Evolutionary conservation across 352 stramenopile genomes (phyloP).

Genomic region (Globisporangium solare): DNA sequence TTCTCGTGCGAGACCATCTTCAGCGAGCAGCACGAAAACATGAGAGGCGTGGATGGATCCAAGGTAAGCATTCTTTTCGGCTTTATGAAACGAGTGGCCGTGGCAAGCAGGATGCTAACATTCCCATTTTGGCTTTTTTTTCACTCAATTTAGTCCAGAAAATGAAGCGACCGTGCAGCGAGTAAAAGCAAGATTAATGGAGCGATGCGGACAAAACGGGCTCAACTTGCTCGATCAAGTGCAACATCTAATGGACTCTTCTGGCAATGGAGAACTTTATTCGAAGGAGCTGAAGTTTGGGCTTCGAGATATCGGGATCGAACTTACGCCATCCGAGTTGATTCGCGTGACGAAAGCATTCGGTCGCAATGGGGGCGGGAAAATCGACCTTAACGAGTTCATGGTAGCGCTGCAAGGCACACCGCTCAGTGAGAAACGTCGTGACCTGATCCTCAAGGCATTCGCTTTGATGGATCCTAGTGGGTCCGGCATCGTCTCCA

Average conservation of each 20-base stretch:
- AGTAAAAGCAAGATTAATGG: conserved; percentile 30
- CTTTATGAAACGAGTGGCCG: no score
- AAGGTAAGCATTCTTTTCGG: no score
- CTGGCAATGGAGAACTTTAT: conserved; percentile 35
- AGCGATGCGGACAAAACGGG: conserved; percentile 29
- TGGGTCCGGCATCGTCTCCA: conserved; percentile 27
- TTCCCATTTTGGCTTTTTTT: no score
- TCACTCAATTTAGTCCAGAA: neutral
- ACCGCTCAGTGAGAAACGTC: conserved; percentile 22
- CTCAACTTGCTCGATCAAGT: conserved; percentile 45
- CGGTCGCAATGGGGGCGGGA: conserved; percentile 40
- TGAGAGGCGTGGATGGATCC: no score
- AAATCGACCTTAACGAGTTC: conserved; percentile 50
- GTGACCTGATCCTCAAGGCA: conserved; percentile 36
- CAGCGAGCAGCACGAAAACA: no score
- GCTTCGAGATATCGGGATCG: conserved; percentile 48
- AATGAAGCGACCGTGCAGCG: conserved; percentile 15
- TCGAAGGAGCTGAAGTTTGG: conserved; percentile 57
- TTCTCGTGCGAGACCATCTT: no score
- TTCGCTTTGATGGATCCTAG: conserved; percentile 58
- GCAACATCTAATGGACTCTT: conserved; percentile 39
- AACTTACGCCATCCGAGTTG: conserved; percentile 32
- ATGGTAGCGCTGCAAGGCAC: conserved; percentile 38
- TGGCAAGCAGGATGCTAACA: no score
- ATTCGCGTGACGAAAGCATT: conserved; percentile 37